Percentiles rank a stretch among this genome's conserved stretches.
These are phyloP conservation scores for Exserohilum turcica DNA, from an alignment of 2,329 filamentous ascomycete species.

Conservation along the genomic window DNA sequence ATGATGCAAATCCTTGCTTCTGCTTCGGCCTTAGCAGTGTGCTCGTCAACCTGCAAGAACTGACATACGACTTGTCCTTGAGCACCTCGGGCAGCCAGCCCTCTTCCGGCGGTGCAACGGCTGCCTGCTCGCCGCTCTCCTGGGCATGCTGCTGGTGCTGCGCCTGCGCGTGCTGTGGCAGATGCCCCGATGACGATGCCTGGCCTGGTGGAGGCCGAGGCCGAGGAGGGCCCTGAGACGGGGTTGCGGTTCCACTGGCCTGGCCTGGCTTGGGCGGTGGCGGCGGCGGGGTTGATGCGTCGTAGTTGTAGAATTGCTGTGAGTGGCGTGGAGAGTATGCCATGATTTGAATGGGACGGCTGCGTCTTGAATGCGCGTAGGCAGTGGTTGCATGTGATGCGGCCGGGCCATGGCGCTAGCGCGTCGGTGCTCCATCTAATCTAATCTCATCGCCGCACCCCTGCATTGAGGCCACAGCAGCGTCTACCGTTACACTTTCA, in stretches of 20 bases:
- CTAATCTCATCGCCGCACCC: slow-evolving; percentile 40
- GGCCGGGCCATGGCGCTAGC: slow-evolving; percentile 9
- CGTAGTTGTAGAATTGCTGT: slow-evolving; percentile 47
- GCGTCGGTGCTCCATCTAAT: slow-evolving; percentile 31
- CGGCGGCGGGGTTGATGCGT: slow-evolving; percentile 54
- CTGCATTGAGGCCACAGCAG: slow-evolving; percentile 43
- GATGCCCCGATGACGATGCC: slow-evolving; percentile 27
- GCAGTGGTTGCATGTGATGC: slow-evolving; percentile 12
- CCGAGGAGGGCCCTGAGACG: slow-evolving; percentile 51
- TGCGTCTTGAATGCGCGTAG: background rate
- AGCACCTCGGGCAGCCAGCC: slow-evolving; percentile 79
- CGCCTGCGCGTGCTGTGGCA: slow-evolving; percentile 22
- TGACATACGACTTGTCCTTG: slow-evolving; percentile 78
- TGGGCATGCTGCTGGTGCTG: slow-evolving; percentile 27
- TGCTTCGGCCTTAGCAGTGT: slow-evolving; percentile 45
- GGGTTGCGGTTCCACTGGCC: slow-evolving; percentile 50
- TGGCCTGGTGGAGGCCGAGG: slow-evolving; percentile 51
- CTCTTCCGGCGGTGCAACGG: slow-evolving; percentile 53
- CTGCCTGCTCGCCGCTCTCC: slow-evolving; percentile 20
- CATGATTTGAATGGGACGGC: slow-evolving; percentile 29
- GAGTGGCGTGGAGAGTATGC: slow-evolving; percentile 47
- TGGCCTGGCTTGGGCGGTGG: slow-evolving; percentile 53
- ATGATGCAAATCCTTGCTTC: slow-evolving; percentile 77
- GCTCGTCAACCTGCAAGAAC: slow-evolving; percentile 16
- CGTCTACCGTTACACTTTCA: slow-evolving; percentile 26